Percentiles rank a stretch among this genome's conserved stretches.
phyloP scores from a whole-genome alignment of 2,329 filamentous ascomycete genomes.

The Hortaea sp. region DNA sequence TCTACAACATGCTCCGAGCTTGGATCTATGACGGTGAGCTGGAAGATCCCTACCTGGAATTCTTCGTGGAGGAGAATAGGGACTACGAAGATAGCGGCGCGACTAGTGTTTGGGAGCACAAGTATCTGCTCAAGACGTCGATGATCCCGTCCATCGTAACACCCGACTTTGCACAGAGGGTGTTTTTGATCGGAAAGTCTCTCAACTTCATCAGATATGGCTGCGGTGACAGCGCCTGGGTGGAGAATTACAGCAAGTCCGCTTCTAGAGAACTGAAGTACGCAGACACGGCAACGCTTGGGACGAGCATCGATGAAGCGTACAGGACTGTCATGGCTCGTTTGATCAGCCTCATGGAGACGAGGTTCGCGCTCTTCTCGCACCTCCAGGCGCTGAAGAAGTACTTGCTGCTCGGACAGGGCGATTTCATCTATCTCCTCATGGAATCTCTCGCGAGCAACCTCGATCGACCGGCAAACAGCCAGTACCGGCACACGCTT shows the following conservation, averaged over 20 bases:
- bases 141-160: slow-evolving; percentile 94
- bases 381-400: slow-evolving; percentile 87
- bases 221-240: slow-evolving; percentile 88
- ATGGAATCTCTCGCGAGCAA: slow-evolving; percentile 95
- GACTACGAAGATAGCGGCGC: slow-evolving; percentile 49
- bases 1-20: slow-evolving; percentile 88
- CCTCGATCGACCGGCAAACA: slow-evolving; percentile 88
- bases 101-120: slow-evolving; percentile 95
- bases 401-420: slow-evolving; percentile 87
- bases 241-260: slow-evolving; percentile 86
- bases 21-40: slow-evolving; percentile 99
- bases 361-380: slow-evolving; percentile 89
- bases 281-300: slow-evolving; percentile 82
- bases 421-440: slow-evolving; percentile 90
- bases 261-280: slow-evolving; percentile 87
- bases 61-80: slow-evolving; percentile 83
- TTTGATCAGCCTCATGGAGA: slow-evolving; percentile 83
- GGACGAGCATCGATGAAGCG: slow-evolving; percentile 89
- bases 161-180: slow-evolving; percentile 85
- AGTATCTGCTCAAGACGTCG: slow-evolving; percentile 73
- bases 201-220: slow-evolving; percentile 96
- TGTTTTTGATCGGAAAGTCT: slow-evolving; percentile 95
- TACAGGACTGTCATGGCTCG: slow-evolving; percentile 98
- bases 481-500: slow-evolving; percentile 90
- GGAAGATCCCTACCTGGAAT: slow-evolving; percentile 89